A percentile compares a stretch with the other conserved stretches of the same genome.
These are phyloP conservation scores for Glaciozyma martinii DNA, from an alignment of 768 basidiomycete genomes.

Conservation along the genomic window DNA sequence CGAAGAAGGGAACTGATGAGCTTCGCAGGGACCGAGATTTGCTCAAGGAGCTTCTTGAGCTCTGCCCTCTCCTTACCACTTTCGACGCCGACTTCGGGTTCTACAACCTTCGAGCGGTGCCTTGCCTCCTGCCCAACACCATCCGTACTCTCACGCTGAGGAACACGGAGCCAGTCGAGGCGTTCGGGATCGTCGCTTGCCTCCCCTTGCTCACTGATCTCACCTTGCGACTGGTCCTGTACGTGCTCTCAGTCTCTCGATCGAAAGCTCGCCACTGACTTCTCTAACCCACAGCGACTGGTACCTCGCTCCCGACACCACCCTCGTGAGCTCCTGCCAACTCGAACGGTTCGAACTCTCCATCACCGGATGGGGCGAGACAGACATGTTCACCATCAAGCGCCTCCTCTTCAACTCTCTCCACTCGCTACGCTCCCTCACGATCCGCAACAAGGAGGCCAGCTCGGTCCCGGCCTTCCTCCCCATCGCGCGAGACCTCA, in stretches of 20 bases:
- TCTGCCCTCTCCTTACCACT: background rate
- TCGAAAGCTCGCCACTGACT: background rate
- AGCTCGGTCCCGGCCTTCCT: constrained; percentile 2
- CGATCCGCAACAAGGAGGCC: constrained; percentile 21
- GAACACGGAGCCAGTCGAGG: constrained; percentile 13
- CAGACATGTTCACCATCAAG: constrained; percentile 6
- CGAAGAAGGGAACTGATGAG: background rate
- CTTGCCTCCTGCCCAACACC: background rate
- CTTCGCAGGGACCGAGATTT: background rate
- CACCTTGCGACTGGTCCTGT: constrained; percentile 22
- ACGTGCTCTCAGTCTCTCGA: background rate
- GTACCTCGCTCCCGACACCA: background rate
- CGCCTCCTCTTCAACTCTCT: constrained; percentile 12
- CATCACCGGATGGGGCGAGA: constrained; percentile 17
- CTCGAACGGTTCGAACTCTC: constrained; percentile 26
- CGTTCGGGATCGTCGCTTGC: constrained; percentile 7
- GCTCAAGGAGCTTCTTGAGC: background rate
- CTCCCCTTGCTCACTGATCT: constrained; percentile 11
- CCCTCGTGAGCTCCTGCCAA: background rate
- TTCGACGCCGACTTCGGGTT: constrained; percentile 27
- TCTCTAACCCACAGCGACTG: constrained; percentile 11
- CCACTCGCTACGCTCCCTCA: constrained; percentile 12
- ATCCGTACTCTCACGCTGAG: constrained; percentile 19
- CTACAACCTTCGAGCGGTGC: background rate
- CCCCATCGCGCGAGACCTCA: constrained; percentile 1